phyloP scores from a whole-genome alignment of 83 land plant species.

The Diphasiastrum complanatum region DNA sequence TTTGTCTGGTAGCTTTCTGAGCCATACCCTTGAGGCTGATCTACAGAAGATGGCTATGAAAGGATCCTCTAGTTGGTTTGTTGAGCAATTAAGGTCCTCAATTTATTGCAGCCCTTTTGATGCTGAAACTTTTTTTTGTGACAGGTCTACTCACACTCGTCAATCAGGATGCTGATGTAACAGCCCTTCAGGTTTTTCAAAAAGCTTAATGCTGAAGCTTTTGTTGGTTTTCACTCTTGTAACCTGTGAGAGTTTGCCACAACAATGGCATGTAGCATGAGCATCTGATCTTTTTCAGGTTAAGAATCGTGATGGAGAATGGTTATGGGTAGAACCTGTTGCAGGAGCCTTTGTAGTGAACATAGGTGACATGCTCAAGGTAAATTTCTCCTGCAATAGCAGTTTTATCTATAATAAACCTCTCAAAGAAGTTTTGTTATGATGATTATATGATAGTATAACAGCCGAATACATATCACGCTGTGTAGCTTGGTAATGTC shows the following conservation, averaged over 20 bases:
- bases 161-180: slow-evolving; percentile 76
- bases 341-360: slow-evolving; percentile 94
- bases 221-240: neutral
- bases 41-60: neutral
- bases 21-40: no score
- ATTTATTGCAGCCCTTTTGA: neutral
- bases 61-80: neutral
- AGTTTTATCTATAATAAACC: no score
- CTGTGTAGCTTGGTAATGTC: no score
- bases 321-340: slow-evolving; percentile 81
- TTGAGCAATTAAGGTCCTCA: neutral
- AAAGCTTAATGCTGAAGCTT: neutral
- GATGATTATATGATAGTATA: no score
- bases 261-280: neutral
- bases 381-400: slow-evolving; percentile 2
- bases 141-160: slow-evolving; percentile 86
- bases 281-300: slow-evolving; percentile 43
- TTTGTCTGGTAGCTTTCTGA: no score
- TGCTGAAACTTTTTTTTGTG: neutral
- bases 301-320: slow-evolving; percentile 67
- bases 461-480: no score
- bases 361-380: slow-evolving; percentile 97
- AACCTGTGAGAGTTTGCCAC: neutral
- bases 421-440: no score
- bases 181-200: slow-evolving; percentile 71